Base-by-base conservation (phyloP, 2,329 filamentous ascomycete species). In the Hymenoscyphus albidus region DNA sequence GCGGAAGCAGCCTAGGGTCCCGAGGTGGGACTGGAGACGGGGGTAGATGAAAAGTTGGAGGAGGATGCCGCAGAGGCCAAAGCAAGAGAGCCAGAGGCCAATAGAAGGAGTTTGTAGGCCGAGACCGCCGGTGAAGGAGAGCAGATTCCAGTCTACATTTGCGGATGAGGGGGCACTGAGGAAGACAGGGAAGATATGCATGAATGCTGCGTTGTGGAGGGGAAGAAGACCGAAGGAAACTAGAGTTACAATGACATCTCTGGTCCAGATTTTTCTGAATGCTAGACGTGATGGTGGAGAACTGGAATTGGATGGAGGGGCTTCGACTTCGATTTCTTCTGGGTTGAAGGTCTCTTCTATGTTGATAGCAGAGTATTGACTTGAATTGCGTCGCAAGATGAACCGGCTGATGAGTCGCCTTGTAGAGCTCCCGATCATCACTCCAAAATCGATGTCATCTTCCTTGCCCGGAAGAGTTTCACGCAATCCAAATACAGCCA, bases 21-120 rank as follows among this genome's bases (percentile, higher is more conserved):
- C 91, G 2, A 92, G 82, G 5, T 82, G 82, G 2, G 82, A 79
- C 56, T 90, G 90, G 5, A 92, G 77, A 38, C 77, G 78, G 1
- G 90, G 90, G 73, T 93, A 93, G 16, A 91, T 78, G 59, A 89
- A 78, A 12, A 92, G 81, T 74, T 93, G 89, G 60, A 95, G 79
- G 0, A 85, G 78, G 67, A 92, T 87, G 31, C 89, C 89, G 56
- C 91, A 81, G 56, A 89, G 77, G 9, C 89, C 89, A 10, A 91
- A 84, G 67, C 89, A 84, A 14, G 88, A 87, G 51, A 88, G 89
- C 14, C 88, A 88, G 54, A 89, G 78, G 31, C 89, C 89, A 58
- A 92, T 88, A 0, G 84, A 85, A 0, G 84, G 81, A 0, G 88
- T 85, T 0, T 86, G 82, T 74, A 92, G 86, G 16, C 90, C 89